Base-by-base conservation (phyloP, 805 yeast species). In the Saturnispora hagleri region DNA sequence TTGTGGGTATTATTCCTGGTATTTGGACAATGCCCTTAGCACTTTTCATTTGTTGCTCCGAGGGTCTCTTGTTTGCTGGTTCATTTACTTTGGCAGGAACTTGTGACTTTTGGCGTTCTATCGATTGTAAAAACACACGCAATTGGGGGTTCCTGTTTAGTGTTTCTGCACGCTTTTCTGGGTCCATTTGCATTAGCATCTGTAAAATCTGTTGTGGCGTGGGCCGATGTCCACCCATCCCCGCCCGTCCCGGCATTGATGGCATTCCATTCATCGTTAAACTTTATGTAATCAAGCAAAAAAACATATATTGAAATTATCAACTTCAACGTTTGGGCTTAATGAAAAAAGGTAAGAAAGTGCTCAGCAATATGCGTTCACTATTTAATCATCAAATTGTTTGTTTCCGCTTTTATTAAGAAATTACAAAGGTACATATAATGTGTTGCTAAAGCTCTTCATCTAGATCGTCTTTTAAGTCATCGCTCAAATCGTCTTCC, bases 111-210 rank as follows among this genome's bases (percentile, higher is more conserved):
- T 66, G 71, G 43, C 64, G 70, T 43, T 66, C 69, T 50, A 63
- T 60, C 48, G 68, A 70, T 40, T 65, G 67, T 24, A 69, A 49
- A 38, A 69, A 58, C 46, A 58, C 53, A 28, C 65, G 65, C 13
- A 69, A 50, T 38, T 66, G 71, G 13, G 73, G 72, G 54, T 68
- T 66, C 46, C 62, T 63, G 48, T 61, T 53, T 12, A 69, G 57
- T 3, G 67, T 57, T 3, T 60, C 60, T 46, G 64, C 64, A 49
- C 70, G 59, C 45, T 68, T 69, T 41, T 64, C 68, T 1, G 72
- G 69, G 28, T 66, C 66, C 67, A 69, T 60, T 42, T 62, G 57
- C 63, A 68, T 66, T 46, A 69, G 53, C 42, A 65, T 64, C 36
- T 67, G 69, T 4, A 64, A 47, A n/a, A 66, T 48, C 53, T 62